These are phyloP conservation scores for Platismatia glauca DNA, from an alignment of 495 filamentous ascomycete species.

Conservation along the genomic window DNA sequence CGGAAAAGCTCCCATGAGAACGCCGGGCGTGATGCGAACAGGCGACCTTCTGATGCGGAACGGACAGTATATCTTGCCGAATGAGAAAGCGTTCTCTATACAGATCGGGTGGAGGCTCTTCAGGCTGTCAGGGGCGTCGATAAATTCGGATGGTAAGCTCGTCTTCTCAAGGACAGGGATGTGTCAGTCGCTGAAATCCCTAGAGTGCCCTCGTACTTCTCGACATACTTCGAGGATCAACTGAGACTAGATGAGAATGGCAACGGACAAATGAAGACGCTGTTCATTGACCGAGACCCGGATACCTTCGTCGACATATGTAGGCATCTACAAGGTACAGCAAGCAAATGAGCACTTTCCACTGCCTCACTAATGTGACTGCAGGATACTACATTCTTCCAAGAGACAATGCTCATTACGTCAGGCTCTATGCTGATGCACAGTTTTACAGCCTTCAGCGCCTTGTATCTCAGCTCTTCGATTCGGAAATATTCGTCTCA, in stretches of 20 bases:
- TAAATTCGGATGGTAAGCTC: conserved; percentile 79
- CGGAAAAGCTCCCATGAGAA: conserved; percentile 9
- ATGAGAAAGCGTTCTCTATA: conserved; percentile 75
- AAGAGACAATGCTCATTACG: conserved; percentile 75
- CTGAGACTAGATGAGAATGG: conserved; percentile 53
- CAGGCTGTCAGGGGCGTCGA: conserved; percentile 84
- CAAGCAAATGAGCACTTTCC: neutral
- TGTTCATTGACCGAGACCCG: conserved; percentile 95
- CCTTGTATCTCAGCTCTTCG: conserved; percentile 87
- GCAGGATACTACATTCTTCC: conserved; percentile 77
- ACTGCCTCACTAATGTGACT: neutral
- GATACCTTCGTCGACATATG: conserved; percentile 82
- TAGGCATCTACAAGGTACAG: conserved; percentile 71
- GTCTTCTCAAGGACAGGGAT: neutral
- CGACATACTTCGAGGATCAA: conserved; percentile 85
- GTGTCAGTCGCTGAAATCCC: conserved; percentile 37
- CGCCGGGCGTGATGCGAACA: conserved; percentile 21
- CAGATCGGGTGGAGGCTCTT: conserved; percentile 91
- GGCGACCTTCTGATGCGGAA: conserved; percentile 12
- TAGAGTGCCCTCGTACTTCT: conserved; percentile 96
- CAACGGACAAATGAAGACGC: conserved; percentile 47
- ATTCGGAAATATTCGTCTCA: conserved; percentile 82
- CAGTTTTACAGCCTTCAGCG: conserved; percentile 93
- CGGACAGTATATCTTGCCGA: conserved; percentile 34
- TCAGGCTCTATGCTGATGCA: conserved; percentile 87